These are phyloP conservation scores for Annulohypoxylon stygium DNA, from an alignment of 495 filamentous ascomycete genomes.

Conservation along the genomic window DNA sequence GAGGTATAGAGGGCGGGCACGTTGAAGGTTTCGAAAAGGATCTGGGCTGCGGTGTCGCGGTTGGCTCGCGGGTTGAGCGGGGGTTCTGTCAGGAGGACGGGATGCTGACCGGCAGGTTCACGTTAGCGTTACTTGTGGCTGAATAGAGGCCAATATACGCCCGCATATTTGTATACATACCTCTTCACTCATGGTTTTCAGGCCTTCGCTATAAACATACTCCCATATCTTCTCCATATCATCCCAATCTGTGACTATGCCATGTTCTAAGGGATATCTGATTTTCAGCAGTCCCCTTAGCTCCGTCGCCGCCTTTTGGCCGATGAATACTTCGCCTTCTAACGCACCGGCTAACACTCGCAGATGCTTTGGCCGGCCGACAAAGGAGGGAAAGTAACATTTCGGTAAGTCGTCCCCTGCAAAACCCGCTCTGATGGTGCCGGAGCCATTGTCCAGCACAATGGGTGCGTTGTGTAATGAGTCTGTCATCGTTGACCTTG, in stretches of 20 bases:
- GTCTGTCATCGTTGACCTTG: constrained; percentile 74
- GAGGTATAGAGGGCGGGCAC: constrained; percentile 96
- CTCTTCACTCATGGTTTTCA: constrained; percentile 98
- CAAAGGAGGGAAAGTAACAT: constrained; percentile 97
- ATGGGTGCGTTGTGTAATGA: constrained; percentile 96
- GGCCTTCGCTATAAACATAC: constrained; percentile 70
- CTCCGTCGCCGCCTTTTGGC: constrained; percentile 87
- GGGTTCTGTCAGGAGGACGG: constrained; percentile 95
- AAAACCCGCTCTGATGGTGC: constrained; percentile 96
- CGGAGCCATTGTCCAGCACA: constrained; percentile 98
- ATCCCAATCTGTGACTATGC: constrained; percentile 99
- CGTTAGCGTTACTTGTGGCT: constrained; percentile 6
- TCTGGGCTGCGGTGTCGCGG: constrained; percentile 95
- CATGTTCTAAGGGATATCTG: constrained; percentile 93
- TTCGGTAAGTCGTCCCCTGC: constrained; percentile 96
- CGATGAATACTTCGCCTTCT: constrained; percentile 98
- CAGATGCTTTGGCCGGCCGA: constrained; percentile 96
- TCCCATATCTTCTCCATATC: constrained; percentile 99
- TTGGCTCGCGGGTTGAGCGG: constrained; percentile 96
- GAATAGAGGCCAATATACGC: constrained; percentile 21
- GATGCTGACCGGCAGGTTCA: constrained; percentile 70
- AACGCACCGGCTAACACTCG: constrained; percentile 94
- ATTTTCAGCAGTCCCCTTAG: constrained; percentile 95
- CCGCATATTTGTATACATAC: constrained; percentile 60
- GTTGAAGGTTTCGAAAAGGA: constrained; percentile 99